Evolutionary conservation across 2,329 filamentous ascomycete species (phyloP), one percentile per base, ranked within the genome.

Genomic region (Epichloe gansuensis): DNA sequence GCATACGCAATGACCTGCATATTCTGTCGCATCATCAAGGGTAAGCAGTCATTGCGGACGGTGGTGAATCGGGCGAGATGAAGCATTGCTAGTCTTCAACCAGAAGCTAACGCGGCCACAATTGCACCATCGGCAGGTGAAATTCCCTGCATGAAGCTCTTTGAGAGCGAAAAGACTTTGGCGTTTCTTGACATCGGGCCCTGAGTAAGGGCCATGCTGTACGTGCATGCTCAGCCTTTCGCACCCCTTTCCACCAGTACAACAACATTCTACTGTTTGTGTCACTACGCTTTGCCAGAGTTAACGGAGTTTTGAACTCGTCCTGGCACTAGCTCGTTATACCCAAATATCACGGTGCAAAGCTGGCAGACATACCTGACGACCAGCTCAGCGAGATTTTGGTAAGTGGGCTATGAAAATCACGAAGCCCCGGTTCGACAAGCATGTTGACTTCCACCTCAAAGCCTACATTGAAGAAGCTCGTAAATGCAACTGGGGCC

Each of bases 11-110:
- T 48, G 47, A 54, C 85, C 57, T 98, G 93, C 69, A 89, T 97
- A 66, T 98, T 98, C 75, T 98, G 93, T 79, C 95, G 89, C 71
- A 97, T 98, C 67, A 86, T 98, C 75, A 94, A 95, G 80, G 91
- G 91, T 76, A 65, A 55, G 64, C 59, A 12, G 15, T 12, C 28
- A 11, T 12, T n/a, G 23, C 8, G 21, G 23, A 9, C 23, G 11
- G 9, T 15, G 23, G 5, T 25, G 15, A 38, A 31, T 12, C 12
- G 15, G 28, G 13, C 9, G 3, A n/a, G 37, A 28, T 3, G 17
- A 48, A 9, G 21, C 43, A 34, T 12, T 21, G 8, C 25, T 31
- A 12, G 13, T 15, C 23, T 46, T 15, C 4, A 28, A 25, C 17
- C 7, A 37, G n/a, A 42, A 37, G 31, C 41, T 45, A 31, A 48